Evolutionary conservation across 2,329 filamentous ascomycete species (phyloP), one percentile per base, ranked within the genome.

Genomic region (Epichloe gansuensis): DNA sequence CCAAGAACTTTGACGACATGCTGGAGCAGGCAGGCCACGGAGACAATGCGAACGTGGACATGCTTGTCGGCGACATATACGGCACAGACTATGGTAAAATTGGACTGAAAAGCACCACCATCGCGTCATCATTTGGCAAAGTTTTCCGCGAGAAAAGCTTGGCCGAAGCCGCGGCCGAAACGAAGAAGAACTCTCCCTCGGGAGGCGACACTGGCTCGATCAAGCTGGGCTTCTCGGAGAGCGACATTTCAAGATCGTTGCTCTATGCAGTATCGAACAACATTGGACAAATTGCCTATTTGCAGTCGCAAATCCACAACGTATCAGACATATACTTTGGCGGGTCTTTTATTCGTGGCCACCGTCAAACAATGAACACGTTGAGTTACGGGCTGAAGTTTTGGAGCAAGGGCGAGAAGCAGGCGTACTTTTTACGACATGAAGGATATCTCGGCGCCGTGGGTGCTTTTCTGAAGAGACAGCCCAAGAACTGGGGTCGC

Each of bases 61-160:
- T 98, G 84, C 76, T 98, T 17, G 93, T 98, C 0, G 93, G 93
- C 21, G 93, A 98, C 67, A 98, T 98, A 49, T 98, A 98, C 68
- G 93, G 93, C 53, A 87, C 87, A 56, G 91, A 94, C 59, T 98
- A 98, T 64, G 85, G 82, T 66, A 96, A 96, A 70, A 97, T 98
- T 54, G 93, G 93, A 0, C 76, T 98, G 47, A 97, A 96, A 72
- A 91, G 87, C 68, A 94, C 85, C 4, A 91, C 93, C 9, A 98
- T 98, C 61, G 93, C 93, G 4, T 94, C 87, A 60, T 95, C 88
- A 1, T 97, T 98, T 64, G 93, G 93, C 53, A 97, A 97, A 65
- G 91, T 98, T 9, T 94, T 97, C 65, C 87, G 87, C 57, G 85
- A 91, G 78, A 95, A 95, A 73, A 80, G 84, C 53, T 81, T 89